phyloP scores from a whole-genome alignment of 1,284 basidiomycete genomes.

The Calocybe gambosa region DNA sequence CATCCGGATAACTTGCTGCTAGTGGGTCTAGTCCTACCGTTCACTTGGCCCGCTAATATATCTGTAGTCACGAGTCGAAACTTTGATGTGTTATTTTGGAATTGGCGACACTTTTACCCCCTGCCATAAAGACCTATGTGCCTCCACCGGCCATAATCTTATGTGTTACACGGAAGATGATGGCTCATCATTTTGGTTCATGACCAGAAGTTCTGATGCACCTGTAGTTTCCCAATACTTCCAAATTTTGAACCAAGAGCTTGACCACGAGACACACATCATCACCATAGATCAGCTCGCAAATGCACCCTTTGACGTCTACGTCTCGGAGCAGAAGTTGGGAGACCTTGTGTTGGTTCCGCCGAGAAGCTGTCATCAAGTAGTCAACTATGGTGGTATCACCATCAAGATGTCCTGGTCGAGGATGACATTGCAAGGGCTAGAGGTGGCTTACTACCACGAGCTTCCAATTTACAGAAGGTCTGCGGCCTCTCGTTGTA shows the following conservation, averaged over 20 bases:
- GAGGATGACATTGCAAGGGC: conserved; percentile 61
- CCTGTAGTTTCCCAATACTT: conserved; percentile 52
- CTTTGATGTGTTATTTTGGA: conserved; percentile 75
- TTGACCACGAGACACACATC: conserved; percentile 67
- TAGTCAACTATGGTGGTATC: conserved; percentile 69
- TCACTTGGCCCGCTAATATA: not conserved
- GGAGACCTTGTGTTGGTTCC: conserved; percentile 78
- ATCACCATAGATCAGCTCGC: conserved; percentile 58
- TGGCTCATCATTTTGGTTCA: conserved; percentile 76
- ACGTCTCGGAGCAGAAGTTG: conserved; percentile 59
- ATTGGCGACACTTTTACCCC: conserved; percentile 73
- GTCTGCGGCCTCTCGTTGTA: conserved; percentile 28
- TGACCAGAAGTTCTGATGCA: conserved; percentile 58
- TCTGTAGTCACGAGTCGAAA: conserved; percentile 52
- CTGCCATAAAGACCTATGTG: conserved; percentile 75
- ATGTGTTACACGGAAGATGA: conserved; percentile 69
- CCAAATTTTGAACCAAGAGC: conserved; percentile 48
- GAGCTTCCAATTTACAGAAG: conserved; percentile 73
- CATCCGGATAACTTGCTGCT: conserved; percentile 46
- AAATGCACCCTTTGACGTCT: conserved; percentile 59
- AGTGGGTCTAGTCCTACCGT: conserved; percentile 27
- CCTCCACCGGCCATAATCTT: conserved; percentile 73
- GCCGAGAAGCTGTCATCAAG: conserved; percentile 70
- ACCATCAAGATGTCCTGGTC: conserved; percentile 80
- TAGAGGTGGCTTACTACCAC: conserved; percentile 52